Evolutionary conservation across 208 protist species (phyloP).

Genomic region (Sergeia podlipaevii): DNA sequence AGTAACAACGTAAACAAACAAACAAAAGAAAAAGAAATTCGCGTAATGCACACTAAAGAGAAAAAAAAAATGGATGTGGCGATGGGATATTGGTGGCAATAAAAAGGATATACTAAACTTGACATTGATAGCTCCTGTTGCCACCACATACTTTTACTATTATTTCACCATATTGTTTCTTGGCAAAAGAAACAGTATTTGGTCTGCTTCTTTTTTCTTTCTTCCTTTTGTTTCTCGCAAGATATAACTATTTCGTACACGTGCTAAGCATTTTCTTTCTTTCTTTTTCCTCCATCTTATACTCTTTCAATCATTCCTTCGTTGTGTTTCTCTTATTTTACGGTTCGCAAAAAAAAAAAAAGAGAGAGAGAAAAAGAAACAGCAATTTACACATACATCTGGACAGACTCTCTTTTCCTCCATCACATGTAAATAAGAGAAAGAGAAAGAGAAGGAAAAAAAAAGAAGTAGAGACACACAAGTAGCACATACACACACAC

Average conservation of each 20-base stretch:
- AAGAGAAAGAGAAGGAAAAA: neutral
- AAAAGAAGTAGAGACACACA: neutral
- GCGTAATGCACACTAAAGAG: neutral
- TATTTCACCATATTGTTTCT: no score
- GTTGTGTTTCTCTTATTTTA: neutral
- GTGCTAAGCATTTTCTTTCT: conserved; percentile 3
- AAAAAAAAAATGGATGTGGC: neutral
- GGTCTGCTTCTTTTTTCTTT: conserved; percentile 8
- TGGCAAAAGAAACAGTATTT: no score
- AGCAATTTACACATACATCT: neutral
- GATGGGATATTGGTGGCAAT: neutral
- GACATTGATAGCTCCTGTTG: no score
- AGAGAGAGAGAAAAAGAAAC: conserved; percentile 7
- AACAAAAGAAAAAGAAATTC: neutral
- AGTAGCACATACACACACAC: neutral
- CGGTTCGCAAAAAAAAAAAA: conserved; percentile 6
- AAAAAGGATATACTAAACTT: conserved; percentile 7
- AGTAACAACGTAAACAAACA: conserved; percentile 1
- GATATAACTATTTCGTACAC: neutral
- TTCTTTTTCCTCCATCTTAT: neutral
- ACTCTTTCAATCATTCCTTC: neutral
- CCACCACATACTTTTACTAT: neutral
- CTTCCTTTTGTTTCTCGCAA: conserved; percentile 2
- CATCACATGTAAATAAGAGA: neutral
- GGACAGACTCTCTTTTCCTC: no score